Base-by-base conservation (phyloP, 306 rosid species). In the Quercus bicolor region DNA sequence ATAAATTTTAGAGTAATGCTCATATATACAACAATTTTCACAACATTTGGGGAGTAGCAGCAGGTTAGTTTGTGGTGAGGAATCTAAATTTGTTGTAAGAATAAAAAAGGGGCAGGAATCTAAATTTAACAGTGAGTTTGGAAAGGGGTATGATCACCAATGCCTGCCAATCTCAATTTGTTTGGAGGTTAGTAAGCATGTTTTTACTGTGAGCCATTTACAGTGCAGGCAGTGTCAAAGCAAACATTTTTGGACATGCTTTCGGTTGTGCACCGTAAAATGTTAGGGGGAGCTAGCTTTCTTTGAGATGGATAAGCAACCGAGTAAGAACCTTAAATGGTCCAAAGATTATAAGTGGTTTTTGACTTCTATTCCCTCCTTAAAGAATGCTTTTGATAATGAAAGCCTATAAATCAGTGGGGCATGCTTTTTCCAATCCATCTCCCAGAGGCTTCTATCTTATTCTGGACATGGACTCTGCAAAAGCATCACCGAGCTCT, bases 241-340 rank as follows among this genome's bases (percentile, higher is more conserved):
- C 31, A 64, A n/a, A 51, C 15, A 34, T 48, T 72, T 79, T 72
- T 2, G 6, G 21, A 68, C 34, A 68, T 56, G 75, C 45, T 79
- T 79, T 73, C 52, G 78, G 73, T 79, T 56, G 78, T 73, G 74
- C 68, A 18, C 69, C 69, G 15, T 24, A 23, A 56, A 12, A 77
- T 45, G 40, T 54, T 33, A 28, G 52, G 29, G 60, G 14, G 33
- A 31, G 33, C 33, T 4, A 37, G 24, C 13, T 18, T 31, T 24
- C 40, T 62, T 31, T 4, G 43, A 34, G 54, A 15, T 28, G 23
- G 56, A 72, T 21, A 62, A 51, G 71, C 24, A 64, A 51, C 65
- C 12, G 3, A 40, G 2, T 55, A 53, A 77, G 61, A 68, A n/a
- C 61, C 48, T 51, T 43, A 45, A 43, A 70, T 66, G 48, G 55